phyloP scores from a whole-genome alignment of 1,284 basidiomycete genomes.

The Wolfiporia cocos region DNA sequence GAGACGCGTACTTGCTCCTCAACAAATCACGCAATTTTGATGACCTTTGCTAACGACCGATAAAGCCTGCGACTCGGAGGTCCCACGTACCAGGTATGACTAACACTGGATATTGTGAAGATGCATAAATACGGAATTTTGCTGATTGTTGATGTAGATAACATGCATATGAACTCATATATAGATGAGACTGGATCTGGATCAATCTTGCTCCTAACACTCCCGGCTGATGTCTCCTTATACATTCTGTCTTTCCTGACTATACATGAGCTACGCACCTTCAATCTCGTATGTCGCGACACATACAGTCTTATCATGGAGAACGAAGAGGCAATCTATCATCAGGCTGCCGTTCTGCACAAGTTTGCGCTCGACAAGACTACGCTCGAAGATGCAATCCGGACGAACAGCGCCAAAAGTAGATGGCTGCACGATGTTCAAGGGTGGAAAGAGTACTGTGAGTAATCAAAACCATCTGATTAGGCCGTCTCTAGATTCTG shows the following conservation, averaged over 20 bases:
- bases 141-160: no score
- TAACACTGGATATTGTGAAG: no score
- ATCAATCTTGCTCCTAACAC: slow-evolving; percentile 11
- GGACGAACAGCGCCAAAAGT: neutral
- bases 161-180: no score
- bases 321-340: slow-evolving; percentile 18
- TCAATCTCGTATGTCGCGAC: slow-evolving; percentile 14
- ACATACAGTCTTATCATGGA: slow-evolving; percentile 11
- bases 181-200: no score
- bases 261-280: slow-evolving; percentile 12
- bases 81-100: no score
- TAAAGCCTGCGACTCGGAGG: no score
- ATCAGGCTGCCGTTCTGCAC: slow-evolving; percentile 19
- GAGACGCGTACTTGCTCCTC: no score
- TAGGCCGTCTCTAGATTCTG: no score
- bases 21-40: no score
- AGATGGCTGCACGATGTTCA: slow-evolving; percentile 11
- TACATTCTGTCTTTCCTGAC: slow-evolving; percentile 17
- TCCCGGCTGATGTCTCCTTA: slow-evolving; percentile 17
- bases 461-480: no score
- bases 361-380: slow-evolving; percentile 13
- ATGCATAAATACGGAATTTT: no score
- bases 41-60: no score
- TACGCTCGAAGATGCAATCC: slow-evolving; percentile 14
- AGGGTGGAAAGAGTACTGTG: slow-evolving; percentile 21